These are phyloP conservation scores for Nepenthes gracilis DNA, from an alignment of 148 eudicot genomes.

Conservation along the genomic window DNA sequence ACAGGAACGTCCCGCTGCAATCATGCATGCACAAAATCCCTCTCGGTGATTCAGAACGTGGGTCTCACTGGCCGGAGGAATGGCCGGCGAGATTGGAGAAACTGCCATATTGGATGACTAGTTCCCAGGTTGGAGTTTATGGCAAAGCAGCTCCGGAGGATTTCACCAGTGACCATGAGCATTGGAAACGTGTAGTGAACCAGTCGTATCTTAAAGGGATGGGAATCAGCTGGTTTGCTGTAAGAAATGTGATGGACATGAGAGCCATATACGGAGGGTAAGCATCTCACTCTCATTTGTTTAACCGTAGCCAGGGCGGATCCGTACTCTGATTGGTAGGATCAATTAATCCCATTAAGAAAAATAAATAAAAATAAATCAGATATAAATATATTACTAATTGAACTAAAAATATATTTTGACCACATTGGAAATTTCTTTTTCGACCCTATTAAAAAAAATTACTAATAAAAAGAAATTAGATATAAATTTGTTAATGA, in stretches of 20 bases:
- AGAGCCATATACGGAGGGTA: constrained; percentile 79
- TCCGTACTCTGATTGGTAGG: not conserved
- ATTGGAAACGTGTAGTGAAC: constrained; percentile 60
- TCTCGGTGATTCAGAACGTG: constrained; percentile 38
- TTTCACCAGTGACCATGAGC: constrained; percentile 50
- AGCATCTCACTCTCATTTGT: constrained; percentile 11
- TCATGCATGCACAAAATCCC: constrained; percentile 60
- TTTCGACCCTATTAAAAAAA: too few species aligned
- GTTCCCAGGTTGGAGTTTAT: constrained; percentile 57
- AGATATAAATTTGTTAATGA: too few species aligned
- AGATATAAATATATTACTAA: too few species aligned
- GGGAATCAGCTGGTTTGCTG: constrained; percentile 62
- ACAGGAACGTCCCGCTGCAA: constrained; percentile 49
- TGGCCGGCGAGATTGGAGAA: constrained; percentile 54
- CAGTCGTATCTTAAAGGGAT: constrained; percentile 54
- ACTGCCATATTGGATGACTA: constrained; percentile 53
- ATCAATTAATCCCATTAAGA: too few species aligned
- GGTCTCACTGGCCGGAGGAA: constrained; percentile 63
- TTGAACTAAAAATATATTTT: too few species aligned
- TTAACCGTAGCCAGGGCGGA: not conserved
- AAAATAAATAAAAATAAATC: too few species aligned
- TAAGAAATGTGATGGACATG: constrained; percentile 91
- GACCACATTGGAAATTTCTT: too few species aligned
- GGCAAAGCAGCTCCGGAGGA: constrained; percentile 73
- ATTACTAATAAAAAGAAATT: too few species aligned